Base-by-base conservation (phyloP, 306 rosid genomes). In the Pterocarpus santalinus region DNA sequence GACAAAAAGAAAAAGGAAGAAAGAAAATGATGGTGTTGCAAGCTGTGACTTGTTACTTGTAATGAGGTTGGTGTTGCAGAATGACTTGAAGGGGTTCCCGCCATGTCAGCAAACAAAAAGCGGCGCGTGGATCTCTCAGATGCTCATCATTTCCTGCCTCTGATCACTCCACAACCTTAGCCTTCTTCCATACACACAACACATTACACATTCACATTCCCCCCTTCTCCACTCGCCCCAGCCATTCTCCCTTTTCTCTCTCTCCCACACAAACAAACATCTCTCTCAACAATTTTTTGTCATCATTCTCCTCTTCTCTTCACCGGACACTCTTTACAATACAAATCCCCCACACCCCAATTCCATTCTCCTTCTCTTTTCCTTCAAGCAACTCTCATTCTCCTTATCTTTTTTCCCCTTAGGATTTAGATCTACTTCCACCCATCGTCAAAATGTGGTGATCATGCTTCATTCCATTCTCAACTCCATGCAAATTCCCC, bases 71-170 rank as follows among this genome's bases (percentile, higher is more conserved):
- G 28, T 22, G 41, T 38, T 2, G 41, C 41, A 38, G 5, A 38
- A 38, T 3, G 3, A 38, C 41, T 2, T 38, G 41, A 2, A 38
- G 3, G 41, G 3, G 47, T 11, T 63, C 49, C 43, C 39, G 65
- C 88, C 88, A 78, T 69, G 85, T 72, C 75, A 67, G 5, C 83
- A 70, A 61, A 36, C 32, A 69, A 72, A 81, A 57, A 61, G 68
- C 76, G 79, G 69, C 75, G 86, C 79, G 84, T 79, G 72, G 52
- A 75, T 69, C 68, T 82, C 53, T 80, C 65, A 8, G 12, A 44
- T 17, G 73, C 80, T 69, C 38, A 57, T 67, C 28, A 22, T 22
- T 80, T 74, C 10, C 64, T 73, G 61, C 75, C 68, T 80, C 51
- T 16, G 12, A 32, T 72, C 47, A 35, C 72, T 71, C 55, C 62